A percentile compares a stretch with the other conserved stretches of the same genome.
These are phyloP conservation scores for Talinum fruticosum DNA, from an alignment of 148 eudicot genomes.

Conservation along the genomic window DNA sequence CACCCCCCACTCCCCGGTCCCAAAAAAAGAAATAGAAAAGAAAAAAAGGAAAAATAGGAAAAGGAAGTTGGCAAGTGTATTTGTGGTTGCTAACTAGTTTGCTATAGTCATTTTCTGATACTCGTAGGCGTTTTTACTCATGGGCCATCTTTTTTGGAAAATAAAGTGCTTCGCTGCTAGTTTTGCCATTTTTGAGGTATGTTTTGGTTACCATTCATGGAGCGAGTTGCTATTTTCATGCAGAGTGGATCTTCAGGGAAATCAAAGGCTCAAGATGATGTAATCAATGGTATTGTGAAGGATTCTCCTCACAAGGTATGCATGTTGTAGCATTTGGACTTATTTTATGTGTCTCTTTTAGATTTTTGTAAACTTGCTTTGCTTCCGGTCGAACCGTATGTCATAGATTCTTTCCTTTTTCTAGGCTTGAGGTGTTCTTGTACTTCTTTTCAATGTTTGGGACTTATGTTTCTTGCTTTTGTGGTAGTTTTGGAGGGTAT, in stretches of 20 bases:
- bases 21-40: not conserved
- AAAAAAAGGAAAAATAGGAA: not conserved
- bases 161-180: constrained; percentile 28
- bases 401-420: constrained; percentile 3
- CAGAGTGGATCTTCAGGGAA: constrained; percentile 80
- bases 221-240: constrained; percentile 99
- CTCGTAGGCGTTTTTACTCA: constrained; percentile 2
- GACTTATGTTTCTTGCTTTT: too few species aligned
- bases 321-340: constrained; percentile 5
- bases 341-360: not conserved
- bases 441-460: not conserved
- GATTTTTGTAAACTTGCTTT: not conserved
- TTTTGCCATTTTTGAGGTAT: constrained; percentile 66
- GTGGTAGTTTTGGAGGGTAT: too few species aligned
- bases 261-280: constrained; percentile 45
- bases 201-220: constrained; percentile 88
- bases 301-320: constrained; percentile 90
- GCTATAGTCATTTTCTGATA: not conserved
- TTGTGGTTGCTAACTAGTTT: constrained; percentile 2
- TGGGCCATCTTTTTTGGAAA: constrained; percentile 19
- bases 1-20: not conserved
- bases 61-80: not conserved
- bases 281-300: constrained; percentile 50
- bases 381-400: not conserved
- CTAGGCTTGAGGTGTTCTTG: not conserved